A percentile compares a stretch with the other conserved stretches of the same genome.
phyloP scores from a whole-genome alignment of 2,329 filamentous ascomycete species.

The Hypoxylon sp. region DNA sequence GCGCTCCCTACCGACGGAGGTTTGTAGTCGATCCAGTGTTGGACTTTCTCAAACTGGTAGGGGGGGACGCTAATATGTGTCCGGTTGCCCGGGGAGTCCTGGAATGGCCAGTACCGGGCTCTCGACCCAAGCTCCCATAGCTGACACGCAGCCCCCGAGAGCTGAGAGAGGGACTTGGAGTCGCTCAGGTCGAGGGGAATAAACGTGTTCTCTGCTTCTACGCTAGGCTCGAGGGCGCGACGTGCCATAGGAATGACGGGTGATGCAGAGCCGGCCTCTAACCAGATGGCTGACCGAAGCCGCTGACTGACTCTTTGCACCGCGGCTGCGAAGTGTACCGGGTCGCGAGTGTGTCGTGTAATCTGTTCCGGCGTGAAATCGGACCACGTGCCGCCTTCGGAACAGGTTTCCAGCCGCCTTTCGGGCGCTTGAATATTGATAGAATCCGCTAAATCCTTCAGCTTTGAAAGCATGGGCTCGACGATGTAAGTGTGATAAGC shows the following conservation, averaged over 20 bases:
- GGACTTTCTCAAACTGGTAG: slow-evolving; percentile 48
- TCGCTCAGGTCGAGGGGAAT: slow-evolving; percentile 3
- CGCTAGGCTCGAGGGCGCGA: background rate
- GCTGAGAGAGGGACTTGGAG: slow-evolving; percentile 2
- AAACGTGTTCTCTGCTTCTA: background rate
- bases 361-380: too few species aligned
- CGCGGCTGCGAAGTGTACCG: slow-evolving; percentile 26
- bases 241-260: slow-evolving; percentile 13
- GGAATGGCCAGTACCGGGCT: slow-evolving; percentile 44
- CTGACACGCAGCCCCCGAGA: slow-evolving; percentile 15
- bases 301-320: slow-evolving; percentile 18
- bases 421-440: too few species aligned
- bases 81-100: too few species aligned
- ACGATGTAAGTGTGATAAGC: too few species aligned
- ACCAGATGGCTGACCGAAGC: slow-evolving; percentile 13
- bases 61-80: slow-evolving; percentile 45
- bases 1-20: background rate
- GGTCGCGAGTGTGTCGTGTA: slow-evolving; percentile 19
- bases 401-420: background rate
- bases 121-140: slow-evolving; percentile 44
- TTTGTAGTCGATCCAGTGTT: slow-evolving; percentile 48
- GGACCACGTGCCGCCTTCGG: too few species aligned
- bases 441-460: too few species aligned
- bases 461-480: too few species aligned
- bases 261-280: slow-evolving; percentile 27